phyloP scores from a whole-genome alignment of 2,329 filamentous ascomycete species.

The Ambrosiella beaveri region DNA sequence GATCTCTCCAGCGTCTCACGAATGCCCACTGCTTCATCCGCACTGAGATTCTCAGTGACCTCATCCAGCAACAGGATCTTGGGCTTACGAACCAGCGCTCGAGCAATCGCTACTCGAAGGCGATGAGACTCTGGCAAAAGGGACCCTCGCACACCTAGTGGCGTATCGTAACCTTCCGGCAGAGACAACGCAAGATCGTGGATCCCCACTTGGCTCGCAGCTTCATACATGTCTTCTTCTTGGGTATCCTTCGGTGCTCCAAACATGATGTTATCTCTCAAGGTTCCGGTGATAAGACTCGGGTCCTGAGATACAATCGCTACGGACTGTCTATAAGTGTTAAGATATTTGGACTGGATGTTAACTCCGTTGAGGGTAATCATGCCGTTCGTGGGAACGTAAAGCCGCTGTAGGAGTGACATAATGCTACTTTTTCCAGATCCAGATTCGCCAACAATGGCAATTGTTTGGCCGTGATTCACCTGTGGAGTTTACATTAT shows the following conservation, averaged over 20 bases:
- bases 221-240: constrained; percentile 5
- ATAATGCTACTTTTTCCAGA: constrained; percentile 19
- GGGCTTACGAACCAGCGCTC: constrained; percentile 43
- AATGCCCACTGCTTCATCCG: constrained; percentile 37
- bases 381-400: constrained; percentile 19
- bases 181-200: constrained; percentile 62
- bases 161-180: constrained; percentile 35
- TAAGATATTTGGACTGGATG: constrained; percentile 25
- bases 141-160: constrained; percentile 44
- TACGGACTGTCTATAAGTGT: constrained; percentile 33
- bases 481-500: constrained; percentile 6
- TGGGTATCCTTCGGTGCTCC: not conserved
- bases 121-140: constrained; percentile 49
- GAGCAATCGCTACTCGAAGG: constrained; percentile 47
- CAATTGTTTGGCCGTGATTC: constrained; percentile 11
- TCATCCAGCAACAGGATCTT: constrained; percentile 51
- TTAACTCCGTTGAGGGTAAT: constrained; percentile 30
- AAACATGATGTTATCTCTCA: constrained; percentile 53
- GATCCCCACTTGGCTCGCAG: constrained; percentile 41
- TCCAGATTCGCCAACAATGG: constrained; percentile 12
- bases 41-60: constrained; percentile 47
- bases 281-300: constrained; percentile 25
- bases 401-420: constrained; percentile 18
- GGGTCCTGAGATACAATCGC: constrained; percentile 42
- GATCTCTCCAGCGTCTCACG: constrained; percentile 34